Conservation (phyloP, 1,284 basidiomycete species). For the Leccinum solheimii region DNA sequence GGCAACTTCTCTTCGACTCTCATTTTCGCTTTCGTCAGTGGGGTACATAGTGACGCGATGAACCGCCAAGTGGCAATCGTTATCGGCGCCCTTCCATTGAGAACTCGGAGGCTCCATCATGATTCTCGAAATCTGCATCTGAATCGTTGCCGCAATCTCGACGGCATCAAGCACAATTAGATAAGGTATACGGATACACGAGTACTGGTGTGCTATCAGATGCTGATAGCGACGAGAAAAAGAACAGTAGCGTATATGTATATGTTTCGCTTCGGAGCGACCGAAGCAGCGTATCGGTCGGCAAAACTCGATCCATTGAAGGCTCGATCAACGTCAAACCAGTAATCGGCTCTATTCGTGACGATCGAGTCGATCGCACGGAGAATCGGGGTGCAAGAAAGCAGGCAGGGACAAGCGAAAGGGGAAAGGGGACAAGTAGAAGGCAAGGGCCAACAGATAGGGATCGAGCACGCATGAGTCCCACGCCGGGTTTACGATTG, state of each 20-base stretch:
- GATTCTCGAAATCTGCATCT: background rate
- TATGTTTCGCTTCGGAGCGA: background rate
- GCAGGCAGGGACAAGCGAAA: background rate
- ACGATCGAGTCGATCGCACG: background rate
- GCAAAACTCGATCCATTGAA: background rate
- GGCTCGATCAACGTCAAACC: background rate
- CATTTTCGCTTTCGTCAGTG: background rate
- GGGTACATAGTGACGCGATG: background rate
- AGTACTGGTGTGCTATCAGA: background rate
- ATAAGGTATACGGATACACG: background rate
- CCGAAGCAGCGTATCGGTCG: background rate
- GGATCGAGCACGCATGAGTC: background rate
- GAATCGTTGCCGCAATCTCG: background rate
- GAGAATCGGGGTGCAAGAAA: background rate
- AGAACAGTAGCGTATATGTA: background rate
- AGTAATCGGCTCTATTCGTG: background rate
- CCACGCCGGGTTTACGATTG: background rate
- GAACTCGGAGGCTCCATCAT: background rate
- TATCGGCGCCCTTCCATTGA: background rate
- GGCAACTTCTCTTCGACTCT: background rate
- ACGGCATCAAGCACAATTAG: background rate
- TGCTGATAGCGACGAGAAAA: background rate
- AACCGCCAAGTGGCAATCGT: background rate
- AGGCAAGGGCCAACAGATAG: background rate
- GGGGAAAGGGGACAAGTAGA: background rate